Percentiles rank a stretch among this genome's conserved stretches.
phyloP scores from a whole-genome alignment of 1,139 yeast species.

The Yamadazyma membranifaciens region DNA sequence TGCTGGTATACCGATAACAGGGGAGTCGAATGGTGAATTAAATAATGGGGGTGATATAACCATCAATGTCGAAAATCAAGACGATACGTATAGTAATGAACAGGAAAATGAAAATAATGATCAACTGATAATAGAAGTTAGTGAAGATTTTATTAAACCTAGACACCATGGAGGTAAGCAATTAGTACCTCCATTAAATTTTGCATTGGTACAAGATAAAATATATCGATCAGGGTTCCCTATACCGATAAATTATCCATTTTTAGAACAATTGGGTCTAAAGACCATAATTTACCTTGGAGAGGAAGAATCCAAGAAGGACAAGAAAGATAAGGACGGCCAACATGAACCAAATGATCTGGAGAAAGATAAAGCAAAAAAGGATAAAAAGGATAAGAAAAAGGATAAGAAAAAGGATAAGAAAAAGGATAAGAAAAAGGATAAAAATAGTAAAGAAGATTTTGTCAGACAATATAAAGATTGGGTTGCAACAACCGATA shows the following conservation, averaged over 20 bases:
- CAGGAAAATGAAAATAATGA: no score
- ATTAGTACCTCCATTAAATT: slow-evolving; percentile 85
- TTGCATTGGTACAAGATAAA: slow-evolving; percentile 82
- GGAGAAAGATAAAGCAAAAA: slow-evolving; percentile 19
- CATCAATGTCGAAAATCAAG: no score
- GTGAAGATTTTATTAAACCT: no score
- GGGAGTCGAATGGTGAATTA: no score
- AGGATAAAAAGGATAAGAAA: slow-evolving; percentile 17
- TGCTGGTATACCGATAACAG: no score
- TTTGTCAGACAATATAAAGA: slow-evolving; percentile 51
- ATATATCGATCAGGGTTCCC: slow-evolving; percentile 94
- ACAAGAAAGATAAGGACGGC: slow-evolving; percentile 7
- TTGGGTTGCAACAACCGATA: slow-evolving; percentile 60
- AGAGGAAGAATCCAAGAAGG: slow-evolving; percentile 43
- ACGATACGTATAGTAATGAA: no score
- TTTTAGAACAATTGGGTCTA: slow-evolving; percentile 65
- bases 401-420: slow-evolving; percentile 9
- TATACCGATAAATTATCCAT: slow-evolving; percentile 77
- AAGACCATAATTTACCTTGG: slow-evolving; percentile 85
- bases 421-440: slow-evolving; percentile 15
- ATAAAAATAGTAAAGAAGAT: slow-evolving; percentile 34
- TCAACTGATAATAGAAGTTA: no score
- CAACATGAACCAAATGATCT: no score
- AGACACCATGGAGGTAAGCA: slow-evolving; percentile 10
- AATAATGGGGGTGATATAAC: no score